Evolutionary conservation across 345 rosid genomes (phyloP), one percentile per base, ranked within the genome.

Genomic region (Nephelium lappaceum): DNA sequence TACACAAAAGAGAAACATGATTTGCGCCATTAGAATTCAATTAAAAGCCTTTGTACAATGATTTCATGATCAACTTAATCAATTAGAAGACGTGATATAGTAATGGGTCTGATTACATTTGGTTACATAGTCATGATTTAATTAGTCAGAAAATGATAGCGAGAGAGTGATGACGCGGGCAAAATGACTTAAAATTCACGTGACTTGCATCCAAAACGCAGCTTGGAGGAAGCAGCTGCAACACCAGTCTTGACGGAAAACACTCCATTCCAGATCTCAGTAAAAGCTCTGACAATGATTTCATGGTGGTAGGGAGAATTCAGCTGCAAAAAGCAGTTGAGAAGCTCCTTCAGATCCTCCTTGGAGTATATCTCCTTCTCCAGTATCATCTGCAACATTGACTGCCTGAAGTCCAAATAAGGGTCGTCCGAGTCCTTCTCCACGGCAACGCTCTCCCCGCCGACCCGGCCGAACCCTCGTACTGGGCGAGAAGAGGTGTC

Each of bases 391-490:
- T 96, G 98, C 76, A 96, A 88, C 98, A 96, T 96, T 2, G 99
- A 96, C 39, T 90, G 91, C 43, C 96, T 79, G 86, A 96, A 96
- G 75, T 96, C 99, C 61, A 91, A 69, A 73, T 91, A 94, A 21
- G 99, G 99, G 81, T 96, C 99, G 18, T 91, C 92, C 19, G 98
- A 96, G 36, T 96, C 98, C 76, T 96, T 96, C 88, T 90, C 97
- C n/a, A 96, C 93, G 7, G 97, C 98, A 41, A 94, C 85, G 36
- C 96, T 92, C 55, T 88, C 89, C 5, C 84, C 90, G 6, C 92
- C 95, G 6, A 91, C 87, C 0, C 89, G 82, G 0, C 95, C 92
- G 45, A 89, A 83, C 6, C 95, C 93, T 74, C 78, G 79, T 9
- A 87, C 84, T 0, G 83, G 57, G 42, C 66, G 61, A 67, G 86